Evolutionary conservation across 2,329 filamentous ascomycete genomes (phyloP).

Genomic region (Venturia pyrina): DNA sequence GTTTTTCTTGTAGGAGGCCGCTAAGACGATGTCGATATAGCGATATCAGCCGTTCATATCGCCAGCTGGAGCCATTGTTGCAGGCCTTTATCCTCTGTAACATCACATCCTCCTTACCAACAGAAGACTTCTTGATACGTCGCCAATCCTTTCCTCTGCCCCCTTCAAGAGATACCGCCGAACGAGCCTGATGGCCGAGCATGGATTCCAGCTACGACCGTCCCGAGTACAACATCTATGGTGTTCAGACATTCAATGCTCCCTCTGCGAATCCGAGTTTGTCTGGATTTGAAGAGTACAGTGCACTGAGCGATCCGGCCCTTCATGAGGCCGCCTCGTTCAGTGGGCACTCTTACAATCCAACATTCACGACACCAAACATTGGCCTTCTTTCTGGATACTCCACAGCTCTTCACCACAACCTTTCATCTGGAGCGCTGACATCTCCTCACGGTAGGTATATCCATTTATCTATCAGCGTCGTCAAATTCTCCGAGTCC

Average conservation of each 20-base stretch:
- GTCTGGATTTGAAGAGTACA: conserved; percentile 29
- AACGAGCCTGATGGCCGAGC: conserved; percentile 1
- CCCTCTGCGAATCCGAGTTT: conserved; percentile 28
- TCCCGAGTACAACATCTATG: conserved; percentile 15
- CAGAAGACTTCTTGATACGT: not conserved
- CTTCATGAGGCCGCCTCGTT: conserved; percentile 11
- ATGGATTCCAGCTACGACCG: conserved; percentile 1
- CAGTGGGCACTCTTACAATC: not conserved
- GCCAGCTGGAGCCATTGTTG: not conserved
- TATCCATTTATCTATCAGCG: not conserved
- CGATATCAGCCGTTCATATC: not conserved
- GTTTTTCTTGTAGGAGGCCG: not conserved
- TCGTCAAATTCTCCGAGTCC: not conserved
- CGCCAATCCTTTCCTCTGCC: not conserved
- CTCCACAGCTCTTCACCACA: not conserved
- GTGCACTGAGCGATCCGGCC: conserved; percentile 19
- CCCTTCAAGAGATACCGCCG: not conserved
- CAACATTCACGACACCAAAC: not conserved
- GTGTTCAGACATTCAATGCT: conserved; percentile 27
- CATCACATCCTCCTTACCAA: not conserved
- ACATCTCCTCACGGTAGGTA: conserved; percentile 1
- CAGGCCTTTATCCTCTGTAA: not conserved
- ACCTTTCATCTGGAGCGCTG: not conserved
- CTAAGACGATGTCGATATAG: conserved; percentile 1
- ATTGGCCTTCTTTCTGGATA: not conserved